These are phyloP conservation scores for Hura crepitans DNA, from an alignment of 441 rosid species.

Conservation along the genomic window DNA sequence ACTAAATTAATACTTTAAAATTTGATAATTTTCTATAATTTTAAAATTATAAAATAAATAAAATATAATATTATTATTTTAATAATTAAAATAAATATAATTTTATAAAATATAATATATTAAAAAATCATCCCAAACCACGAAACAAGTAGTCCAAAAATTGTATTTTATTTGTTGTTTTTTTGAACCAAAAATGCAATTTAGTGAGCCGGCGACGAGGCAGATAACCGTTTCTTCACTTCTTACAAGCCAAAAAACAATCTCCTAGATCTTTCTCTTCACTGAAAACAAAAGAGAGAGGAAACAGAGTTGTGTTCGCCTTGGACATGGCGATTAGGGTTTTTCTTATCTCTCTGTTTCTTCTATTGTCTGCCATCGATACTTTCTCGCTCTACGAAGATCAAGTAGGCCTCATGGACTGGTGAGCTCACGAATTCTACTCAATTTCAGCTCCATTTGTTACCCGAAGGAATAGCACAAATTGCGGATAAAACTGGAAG, in stretches of 20 bases:
- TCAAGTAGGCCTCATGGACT: conserved; percentile 97
- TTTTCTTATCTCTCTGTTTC: conserved; percentile 31
- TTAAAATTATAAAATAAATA: too few relatives aligned
- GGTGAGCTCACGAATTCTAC: conserved; percentile 38
- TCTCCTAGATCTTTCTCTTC: conserved; percentile 30
- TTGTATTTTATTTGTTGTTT: conserved; percentile 20
- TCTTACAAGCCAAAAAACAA: conserved; percentile 10
- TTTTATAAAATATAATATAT: too few relatives aligned
- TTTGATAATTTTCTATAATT: too few relatives aligned
- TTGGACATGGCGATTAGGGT: conserved; percentile 57
- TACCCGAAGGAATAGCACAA: not conserved
- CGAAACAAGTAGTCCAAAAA: conserved; percentile 95
- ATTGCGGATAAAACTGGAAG: not conserved
- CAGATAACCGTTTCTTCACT: conserved; percentile 17
- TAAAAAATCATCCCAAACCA: too few relatives aligned
- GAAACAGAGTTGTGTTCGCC: conserved; percentile 20
- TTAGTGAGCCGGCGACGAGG: conserved; percentile 19
- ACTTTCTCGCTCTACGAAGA: conserved; percentile 78
- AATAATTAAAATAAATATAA: too few relatives aligned
- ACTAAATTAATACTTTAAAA: too few relatives aligned
- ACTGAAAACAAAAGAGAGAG: not conserved
- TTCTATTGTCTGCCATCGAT: conserved; percentile 37
- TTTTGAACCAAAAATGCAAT: not conserved
- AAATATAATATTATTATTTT: too few relatives aligned
- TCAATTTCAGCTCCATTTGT: conserved; percentile 2